Base-by-base conservation (phyloP, 78 protist genomes). In the Diacronema lutheri region DNA sequence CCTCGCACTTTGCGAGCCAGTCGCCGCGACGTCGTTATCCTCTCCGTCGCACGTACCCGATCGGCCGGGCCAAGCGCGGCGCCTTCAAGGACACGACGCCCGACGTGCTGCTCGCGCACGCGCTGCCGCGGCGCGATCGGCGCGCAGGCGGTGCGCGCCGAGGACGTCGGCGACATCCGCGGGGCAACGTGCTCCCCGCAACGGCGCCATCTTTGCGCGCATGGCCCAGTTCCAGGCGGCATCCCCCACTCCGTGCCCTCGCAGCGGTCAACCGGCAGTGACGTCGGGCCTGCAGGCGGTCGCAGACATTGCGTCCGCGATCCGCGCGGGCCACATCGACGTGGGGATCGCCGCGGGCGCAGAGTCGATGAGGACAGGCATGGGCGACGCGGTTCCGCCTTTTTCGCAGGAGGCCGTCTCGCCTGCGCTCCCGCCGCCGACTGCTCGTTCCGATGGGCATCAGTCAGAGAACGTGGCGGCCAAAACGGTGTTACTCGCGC, bases 321-420 rank as follows among this genome's bases (percentile, higher is more conserved):
- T 96, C 37, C 69, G 58, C n/a, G 26, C 72, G 12, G 97, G 95
- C 50, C 1, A 9, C 9, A 78, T 87, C 74, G 93, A 95, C 57
- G 57, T 94, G 35, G 97, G 95, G 77, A 86, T 96, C 31, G 97
- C 92, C 4, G 97, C 92, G 23, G 98, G 98, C 46, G 95, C 93
- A 66, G 98, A 96, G 64, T 86, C 92, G 26, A 93, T 96, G 96
- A 64, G 91, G 33, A 26, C 37, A 4, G 66, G 66, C 66, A 26
- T 61, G 23, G 66, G 66, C 66, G n/a, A 61, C 26, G 66, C 66
- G 66, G 66, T 26, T 4, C 66, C 66, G 26, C 66, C 66, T 3
- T 61, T 20, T 9, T 61, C 37, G 25, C 25, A 4, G 25, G 62
- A 57, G 25, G 25, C 25, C n/a, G 25, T 14, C 62, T 57, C 25